Evolutionary conservation across 176 grass and related monocot species (phyloP).

Genomic region (Zoysia japonica): DNA sequence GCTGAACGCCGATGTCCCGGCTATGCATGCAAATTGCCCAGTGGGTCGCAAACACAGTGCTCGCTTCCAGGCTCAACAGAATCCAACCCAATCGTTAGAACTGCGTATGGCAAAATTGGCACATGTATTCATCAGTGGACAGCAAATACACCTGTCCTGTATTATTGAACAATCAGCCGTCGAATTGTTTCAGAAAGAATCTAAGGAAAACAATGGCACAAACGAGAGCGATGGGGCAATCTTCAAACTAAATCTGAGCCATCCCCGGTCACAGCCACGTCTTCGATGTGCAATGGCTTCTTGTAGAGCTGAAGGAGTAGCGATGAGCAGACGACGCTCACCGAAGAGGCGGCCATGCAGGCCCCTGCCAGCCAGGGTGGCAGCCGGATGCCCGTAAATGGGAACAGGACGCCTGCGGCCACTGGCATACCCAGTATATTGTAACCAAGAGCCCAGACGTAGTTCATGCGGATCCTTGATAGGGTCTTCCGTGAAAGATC

Average conservation of each 20-base stretch:
- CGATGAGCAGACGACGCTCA: constrained; percentile 93
- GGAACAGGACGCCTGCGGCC: constrained; percentile 77
- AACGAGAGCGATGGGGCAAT: neutral
- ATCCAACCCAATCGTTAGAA: neutral
- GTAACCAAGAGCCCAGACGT: constrained; percentile 92
- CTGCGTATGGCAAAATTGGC: neutral
- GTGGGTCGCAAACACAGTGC: too few relatives aligned
- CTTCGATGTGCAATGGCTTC: constrained; percentile 62
- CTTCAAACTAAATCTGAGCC: constrained; percentile 45
- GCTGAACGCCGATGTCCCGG: neutral
- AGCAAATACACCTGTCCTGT: neutral
- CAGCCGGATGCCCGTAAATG: constrained; percentile 69
- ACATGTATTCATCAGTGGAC: neutral
- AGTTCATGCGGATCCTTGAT: constrained; percentile 73
- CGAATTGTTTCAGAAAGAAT: neutral
- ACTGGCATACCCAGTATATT: constrained; percentile 81
- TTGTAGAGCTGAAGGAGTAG: constrained; percentile 88
- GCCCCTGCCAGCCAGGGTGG: constrained; percentile 89
- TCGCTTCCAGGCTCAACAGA: neutral
- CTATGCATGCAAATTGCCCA: too few relatives aligned
- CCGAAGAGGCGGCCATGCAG: constrained; percentile 87
- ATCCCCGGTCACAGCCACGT: constrained; percentile 8
- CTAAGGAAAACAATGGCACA: neutral
- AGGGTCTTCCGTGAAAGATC: constrained; percentile 92
- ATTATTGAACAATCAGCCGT: constrained; percentile 29